Percentiles rank a stretch among this genome's conserved stretches.
Evolutionary conservation across 352 stramenopile species (phyloP).

Genomic region (Phytophthora meadii): DNA sequence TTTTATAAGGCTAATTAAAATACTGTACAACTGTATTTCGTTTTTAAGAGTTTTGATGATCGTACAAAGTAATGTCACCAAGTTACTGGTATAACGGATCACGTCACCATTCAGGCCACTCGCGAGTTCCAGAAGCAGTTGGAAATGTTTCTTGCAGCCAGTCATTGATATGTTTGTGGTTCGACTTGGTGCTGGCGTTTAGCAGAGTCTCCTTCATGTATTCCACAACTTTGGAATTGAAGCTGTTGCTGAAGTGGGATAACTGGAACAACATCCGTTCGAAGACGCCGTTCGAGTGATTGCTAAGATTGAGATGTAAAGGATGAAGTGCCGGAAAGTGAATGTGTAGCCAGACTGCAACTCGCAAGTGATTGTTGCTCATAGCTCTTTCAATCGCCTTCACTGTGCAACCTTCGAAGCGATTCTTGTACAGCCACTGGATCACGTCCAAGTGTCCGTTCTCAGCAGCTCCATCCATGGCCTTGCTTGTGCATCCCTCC

Average conservation of each 20-base stretch:
- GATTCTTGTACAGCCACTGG: slow-evolving; percentile 14
- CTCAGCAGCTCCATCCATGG: slow-evolving; percentile 21
- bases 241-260: slow-evolving; percentile 19
- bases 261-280: slow-evolving; percentile 19
- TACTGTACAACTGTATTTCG: background rate
- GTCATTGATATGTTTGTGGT: slow-evolving; percentile 10
- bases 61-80: background rate
- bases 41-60: slow-evolving; percentile 9
- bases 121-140: background rate
- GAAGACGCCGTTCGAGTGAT: slow-evolving; percentile 5
- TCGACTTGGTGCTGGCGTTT: slow-evolving; percentile 23
- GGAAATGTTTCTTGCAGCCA: slow-evolving; percentile 18
- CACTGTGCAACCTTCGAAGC: slow-evolving; percentile 10
- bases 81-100: background rate
- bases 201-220: slow-evolving; percentile 3
- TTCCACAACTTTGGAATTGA: background rate
- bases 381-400: slow-evolving; percentile 24
- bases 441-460: slow-evolving; percentile 25
- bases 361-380: slow-evolving; percentile 15
- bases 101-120: slow-evolving; percentile 9
- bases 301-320: slow-evolving; percentile 5
- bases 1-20: background rate
- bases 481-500: slow-evolving; percentile 20
- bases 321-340: slow-evolving; percentile 4
- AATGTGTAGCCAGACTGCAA: slow-evolving; percentile 6